Conservation (phyloP, 305 asterid genomes). For the Ilex paraguariensis region DNA sequence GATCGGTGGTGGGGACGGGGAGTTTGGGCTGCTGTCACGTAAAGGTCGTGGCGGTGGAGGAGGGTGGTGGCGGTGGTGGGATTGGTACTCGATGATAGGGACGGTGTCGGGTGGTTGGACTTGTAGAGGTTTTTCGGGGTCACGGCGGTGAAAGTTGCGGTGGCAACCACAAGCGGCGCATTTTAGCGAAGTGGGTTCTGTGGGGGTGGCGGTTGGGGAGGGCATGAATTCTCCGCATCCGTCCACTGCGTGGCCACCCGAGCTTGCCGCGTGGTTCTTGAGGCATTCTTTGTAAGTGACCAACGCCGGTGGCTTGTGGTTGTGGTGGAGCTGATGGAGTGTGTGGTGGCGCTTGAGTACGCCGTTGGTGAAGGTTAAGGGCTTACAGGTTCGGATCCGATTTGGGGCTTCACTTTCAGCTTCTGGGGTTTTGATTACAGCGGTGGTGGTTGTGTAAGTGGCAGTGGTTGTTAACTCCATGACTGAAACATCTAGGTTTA, state of each 20-base stretch:
- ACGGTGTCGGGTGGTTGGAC: slow-evolving; percentile 9
- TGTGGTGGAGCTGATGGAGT: slow-evolving; percentile 8
- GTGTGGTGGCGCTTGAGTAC: slow-evolving; percentile 54
- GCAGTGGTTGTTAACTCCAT: slow-evolving; percentile 17
- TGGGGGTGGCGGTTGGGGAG: neutral
- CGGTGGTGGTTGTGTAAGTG: neutral
- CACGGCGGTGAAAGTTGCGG: slow-evolving; percentile 6
- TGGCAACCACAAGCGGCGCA: slow-evolving; percentile 5
- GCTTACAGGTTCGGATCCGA: slow-evolving; percentile 15
- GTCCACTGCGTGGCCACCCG: slow-evolving; percentile 23
- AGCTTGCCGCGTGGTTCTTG: slow-evolving; percentile 43
- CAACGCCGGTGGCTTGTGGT: slow-evolving; percentile 13
- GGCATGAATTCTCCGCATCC: slow-evolving; percentile 1
- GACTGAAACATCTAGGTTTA: slow-evolving; percentile 20
- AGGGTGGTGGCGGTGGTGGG: slow-evolving; percentile 21
- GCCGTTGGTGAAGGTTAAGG: slow-evolving; percentile 30
- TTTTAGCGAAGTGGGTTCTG: slow-evolving; percentile 3
- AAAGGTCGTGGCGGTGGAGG: slow-evolving; percentile 2
- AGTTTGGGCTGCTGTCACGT: slow-evolving; percentile 26
- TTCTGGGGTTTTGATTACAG: slow-evolving; percentile 18
- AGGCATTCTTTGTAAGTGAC: slow-evolving; percentile 35
- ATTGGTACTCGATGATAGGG: slow-evolving; percentile 29
- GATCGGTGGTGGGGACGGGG: slow-evolving; percentile 62
- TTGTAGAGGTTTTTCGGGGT: neutral
- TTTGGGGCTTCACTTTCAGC: slow-evolving; percentile 16